These are phyloP conservation scores for Neonectria hederae DNA, from an alignment of 2,329 filamentous ascomycete genomes.

Conservation along the genomic window DNA sequence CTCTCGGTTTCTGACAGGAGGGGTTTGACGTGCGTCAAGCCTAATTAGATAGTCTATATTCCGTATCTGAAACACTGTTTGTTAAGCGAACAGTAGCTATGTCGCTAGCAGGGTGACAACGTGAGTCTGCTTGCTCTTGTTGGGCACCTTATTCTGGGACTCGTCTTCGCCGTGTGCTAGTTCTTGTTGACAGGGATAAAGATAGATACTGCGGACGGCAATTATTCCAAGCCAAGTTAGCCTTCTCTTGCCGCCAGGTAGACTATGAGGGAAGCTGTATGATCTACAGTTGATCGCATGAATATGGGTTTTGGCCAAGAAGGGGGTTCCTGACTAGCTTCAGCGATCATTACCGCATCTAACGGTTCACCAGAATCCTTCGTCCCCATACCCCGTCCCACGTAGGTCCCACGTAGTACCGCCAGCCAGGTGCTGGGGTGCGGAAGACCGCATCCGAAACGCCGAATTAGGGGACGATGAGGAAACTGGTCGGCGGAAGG, in stretches of 20 bases:
- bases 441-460: background rate
- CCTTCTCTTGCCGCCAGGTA: background rate
- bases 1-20: background rate
- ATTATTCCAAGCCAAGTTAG: background rate
- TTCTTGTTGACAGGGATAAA: background rate
- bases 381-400: background rate
- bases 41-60: background rate
- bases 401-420: no score
- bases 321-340: background rate
- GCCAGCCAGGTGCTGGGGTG: background rate
- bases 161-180: background rate
- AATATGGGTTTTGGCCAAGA: background rate
- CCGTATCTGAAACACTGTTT: background rate
- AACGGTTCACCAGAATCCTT: background rate
- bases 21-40: background rate
- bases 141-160: background rate
- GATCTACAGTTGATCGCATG: constrained; percentile 10
- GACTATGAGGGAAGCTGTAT: background rate
- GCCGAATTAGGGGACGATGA: no score
- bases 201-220: background rate
- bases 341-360: background rate
- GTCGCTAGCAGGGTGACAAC: background rate
- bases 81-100: background rate
- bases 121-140: background rate
- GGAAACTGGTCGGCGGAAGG: no score